phyloP scores from a whole-genome alignment of 495 filamentous ascomycete genomes.

The Talaromyces nanjingensis region DNA sequence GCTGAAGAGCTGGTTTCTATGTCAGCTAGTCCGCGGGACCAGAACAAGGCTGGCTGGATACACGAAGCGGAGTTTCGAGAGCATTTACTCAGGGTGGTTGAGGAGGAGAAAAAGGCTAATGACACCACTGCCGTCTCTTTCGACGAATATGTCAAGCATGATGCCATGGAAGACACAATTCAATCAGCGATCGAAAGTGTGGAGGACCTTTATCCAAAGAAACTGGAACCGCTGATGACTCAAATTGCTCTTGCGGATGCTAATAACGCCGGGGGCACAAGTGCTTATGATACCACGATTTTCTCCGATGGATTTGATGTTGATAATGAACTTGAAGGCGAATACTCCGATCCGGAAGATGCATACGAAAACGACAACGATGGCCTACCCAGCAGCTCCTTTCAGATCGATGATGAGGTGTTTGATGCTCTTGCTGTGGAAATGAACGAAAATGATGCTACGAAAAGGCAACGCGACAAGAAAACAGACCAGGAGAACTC shows the following conservation, averaged over 20 bases:
- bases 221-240: conserved; percentile 31
- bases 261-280: conserved; percentile 17
- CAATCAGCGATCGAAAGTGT: conserved; percentile 76
- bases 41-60: conserved; percentile 69
- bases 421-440: background rate
- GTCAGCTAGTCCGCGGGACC: conserved; percentile 71
- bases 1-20: conserved; percentile 75
- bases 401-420: conserved; percentile 17
- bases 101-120: conserved; percentile 51
- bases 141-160: conserved; percentile 50
- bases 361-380: background rate
- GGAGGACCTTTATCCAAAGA: conserved; percentile 74
- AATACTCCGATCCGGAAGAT: conserved; percentile 14
- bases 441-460: background rate
- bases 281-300: conserved; percentile 44
- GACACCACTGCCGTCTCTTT: conserved; percentile 47
- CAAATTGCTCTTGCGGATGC: background rate
- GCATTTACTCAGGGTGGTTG: conserved; percentile 51
- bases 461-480: background rate
- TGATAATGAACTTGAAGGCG: conserved; percentile 11
- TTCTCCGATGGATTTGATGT: conserved; percentile 27
- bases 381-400: conserved; percentile 11
- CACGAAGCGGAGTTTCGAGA: conserved; percentile 79
- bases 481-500: background rate
- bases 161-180: conserved; percentile 49